Percentiles rank a stretch among this genome's conserved stretches.
Evolutionary conservation across 202 grass and related monocot species (phyloP).

Genomic region (Setaria viridis): DNA sequence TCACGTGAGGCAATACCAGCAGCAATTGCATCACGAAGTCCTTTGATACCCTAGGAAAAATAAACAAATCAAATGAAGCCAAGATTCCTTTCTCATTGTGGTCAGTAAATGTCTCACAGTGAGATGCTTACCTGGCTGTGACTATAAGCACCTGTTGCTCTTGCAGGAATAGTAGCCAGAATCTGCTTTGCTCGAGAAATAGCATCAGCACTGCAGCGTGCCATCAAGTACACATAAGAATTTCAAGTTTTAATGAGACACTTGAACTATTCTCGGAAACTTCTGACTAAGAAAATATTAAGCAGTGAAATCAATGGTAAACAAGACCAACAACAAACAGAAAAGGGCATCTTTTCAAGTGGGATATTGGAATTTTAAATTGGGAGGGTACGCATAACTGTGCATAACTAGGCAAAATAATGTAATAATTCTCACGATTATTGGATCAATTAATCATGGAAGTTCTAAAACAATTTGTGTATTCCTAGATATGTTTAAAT

Average conservation of each 20-base stretch:
- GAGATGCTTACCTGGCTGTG: slow-evolving; percentile 78
- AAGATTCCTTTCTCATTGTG: slow-evolving; percentile 29
- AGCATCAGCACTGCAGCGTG: slow-evolving; percentile 71
- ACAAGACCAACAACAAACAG: slow-evolving; percentile 21
- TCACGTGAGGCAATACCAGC: slow-evolving; percentile 86
- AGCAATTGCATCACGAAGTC: slow-evolving; percentile 95
- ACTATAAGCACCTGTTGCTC: slow-evolving; percentile 94
- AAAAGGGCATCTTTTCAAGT: background rate
- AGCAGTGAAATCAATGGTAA: background rate
- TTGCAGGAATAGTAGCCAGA: slow-evolving; percentile 76
- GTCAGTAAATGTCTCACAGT: slow-evolving; percentile 7
- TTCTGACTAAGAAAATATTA: background rate
- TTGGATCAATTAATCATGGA: slow-evolving; percentile 5
- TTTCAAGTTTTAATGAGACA: slow-evolving; percentile 9
- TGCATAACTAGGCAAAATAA: slow-evolving; percentile 17
- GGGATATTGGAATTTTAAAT: background rate
- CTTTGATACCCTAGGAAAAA: slow-evolving; percentile 88
- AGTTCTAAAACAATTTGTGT: background rate
- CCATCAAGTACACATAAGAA: slow-evolving; percentile 42
- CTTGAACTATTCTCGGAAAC: slow-evolving; percentile 8
- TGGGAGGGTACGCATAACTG: background rate
- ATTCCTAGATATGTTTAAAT: slow-evolving; percentile 7
- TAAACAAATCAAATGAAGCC: slow-evolving; percentile 39
- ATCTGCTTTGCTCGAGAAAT: slow-evolving; percentile 83
- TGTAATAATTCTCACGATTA: background rate